Evolutionary conservation across 768 basidiomycete genomes (phyloP).

Genomic region (Tephrocybe sp.): DNA sequence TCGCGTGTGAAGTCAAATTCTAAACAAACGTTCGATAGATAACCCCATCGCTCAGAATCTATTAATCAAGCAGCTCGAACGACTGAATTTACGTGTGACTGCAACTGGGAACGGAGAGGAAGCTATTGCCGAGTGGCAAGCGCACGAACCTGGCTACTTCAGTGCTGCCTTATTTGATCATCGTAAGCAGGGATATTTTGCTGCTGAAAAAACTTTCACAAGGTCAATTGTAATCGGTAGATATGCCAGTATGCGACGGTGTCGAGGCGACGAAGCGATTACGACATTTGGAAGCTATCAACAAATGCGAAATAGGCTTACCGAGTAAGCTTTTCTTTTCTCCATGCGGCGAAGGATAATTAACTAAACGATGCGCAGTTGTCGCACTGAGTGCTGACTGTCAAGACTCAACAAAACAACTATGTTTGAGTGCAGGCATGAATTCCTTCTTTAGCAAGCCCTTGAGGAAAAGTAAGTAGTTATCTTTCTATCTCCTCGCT

Average conservation of each 20-base stretch:
- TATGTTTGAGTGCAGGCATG: slow-evolving; percentile 81
- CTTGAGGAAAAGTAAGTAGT: slow-evolving; percentile 50
- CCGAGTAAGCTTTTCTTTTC: slow-evolving; percentile 46
- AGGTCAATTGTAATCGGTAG: slow-evolving; percentile 40
- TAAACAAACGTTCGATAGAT: slow-evolving; percentile 36
- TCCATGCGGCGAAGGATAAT: not conserved
- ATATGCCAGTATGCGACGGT: slow-evolving; percentile 80
- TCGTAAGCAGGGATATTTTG: slow-evolving; percentile 40
- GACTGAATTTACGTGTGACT: slow-evolving; percentile 56
- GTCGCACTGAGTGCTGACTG: slow-evolving; percentile 76
- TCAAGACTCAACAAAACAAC: slow-evolving; percentile 72
- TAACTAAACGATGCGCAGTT: slow-evolving; percentile 43
- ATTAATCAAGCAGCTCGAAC: slow-evolving; percentile 65
- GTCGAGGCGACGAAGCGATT: slow-evolving; percentile 72
- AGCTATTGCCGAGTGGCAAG: slow-evolving; percentile 69
- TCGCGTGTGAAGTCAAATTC: not conserved
- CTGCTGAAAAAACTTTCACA: slow-evolving; percentile 2
- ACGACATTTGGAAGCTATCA: slow-evolving; percentile 56
- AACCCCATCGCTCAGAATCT: slow-evolving; percentile 71
- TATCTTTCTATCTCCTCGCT: not conserved
- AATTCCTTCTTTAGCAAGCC: slow-evolving; percentile 77
- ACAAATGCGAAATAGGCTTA: slow-evolving; percentile 47
- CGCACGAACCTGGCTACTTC: slow-evolving; percentile 67
- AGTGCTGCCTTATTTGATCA: slow-evolving; percentile 74
- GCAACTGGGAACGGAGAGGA: slow-evolving; percentile 70